Base-by-base conservation (phyloP, 805 yeast species). In the Candida namnaoensis region DNA sequence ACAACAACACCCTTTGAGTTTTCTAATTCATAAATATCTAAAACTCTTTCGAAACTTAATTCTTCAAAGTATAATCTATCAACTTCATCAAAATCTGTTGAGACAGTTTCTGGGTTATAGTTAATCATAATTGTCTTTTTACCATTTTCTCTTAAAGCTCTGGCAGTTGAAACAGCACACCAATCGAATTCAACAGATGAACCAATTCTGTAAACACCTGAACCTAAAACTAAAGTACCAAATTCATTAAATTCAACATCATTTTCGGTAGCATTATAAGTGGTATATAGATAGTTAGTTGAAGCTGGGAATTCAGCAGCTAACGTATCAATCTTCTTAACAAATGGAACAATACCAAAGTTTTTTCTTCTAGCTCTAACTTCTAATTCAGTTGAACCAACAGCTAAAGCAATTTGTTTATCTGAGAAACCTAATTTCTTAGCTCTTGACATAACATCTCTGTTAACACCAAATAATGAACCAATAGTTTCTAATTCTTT, bases 241-340 rank as follows among this genome's bases (percentile, higher is more conserved):
- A 85, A 74, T 45, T 91, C 98, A 55, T 83, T 77, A 60, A 91
- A 93, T 37, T 70, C 75, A 38, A 91, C 82, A 64, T 91, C 99
- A 50, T 80, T 82, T 44, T 78, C 71, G 44, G 86, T 74, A 44
- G 97, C 99, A 58, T 90, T 91, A 69, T 91, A 91, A 38, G 99
- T 91, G 40, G 96, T 86, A 78, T 91, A 91, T 54, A 91, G 73
- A 66, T 91, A 91, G 72, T 91, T 91, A 42, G 99, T 91, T 56
- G 82, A 76, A 40, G 99, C 99, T 38, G 99, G 99, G 80, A 91
- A 91, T 66, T 91, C 99, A 44, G 99, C 98, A 47, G 99, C 99
- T 50, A 91, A 74, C 34, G 99, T 91, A 60, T 91, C 98, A 57
- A 91, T 91, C 68, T 88, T 87, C 76, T 91, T 93, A 53, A 91